Percentiles rank a stretch among this genome's conserved stretches.
Conservation (phyloP, 1,284 basidiomycete genomes). For the Apiotrichum siamense region DNA sequence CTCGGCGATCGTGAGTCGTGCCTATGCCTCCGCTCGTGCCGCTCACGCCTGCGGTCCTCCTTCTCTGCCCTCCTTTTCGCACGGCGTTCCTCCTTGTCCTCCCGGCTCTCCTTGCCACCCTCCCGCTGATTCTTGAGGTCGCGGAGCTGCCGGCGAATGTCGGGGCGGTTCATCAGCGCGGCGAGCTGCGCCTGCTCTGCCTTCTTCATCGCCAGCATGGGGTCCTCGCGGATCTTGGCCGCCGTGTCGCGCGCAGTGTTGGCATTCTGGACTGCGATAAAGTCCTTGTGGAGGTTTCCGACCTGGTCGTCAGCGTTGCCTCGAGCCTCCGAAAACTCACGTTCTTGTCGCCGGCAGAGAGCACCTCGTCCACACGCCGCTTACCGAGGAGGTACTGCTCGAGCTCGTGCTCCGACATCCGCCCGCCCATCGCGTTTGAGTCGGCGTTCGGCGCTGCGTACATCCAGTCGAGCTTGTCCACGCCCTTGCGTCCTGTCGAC, state of each 20-base stretch:
- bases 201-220: conserved; percentile 90
- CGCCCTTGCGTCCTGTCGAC: conserved; percentile 86
- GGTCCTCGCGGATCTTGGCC: conserved; percentile 92
- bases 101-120: conserved; percentile 57
- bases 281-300: conserved; percentile 77
- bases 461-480: conserved; percentile 98
- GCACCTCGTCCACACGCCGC: conserved; percentile 92
- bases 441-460: conserved; percentile 88
- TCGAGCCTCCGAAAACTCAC: conserved; percentile 49
- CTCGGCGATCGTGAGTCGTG: conserved; percentile 22
- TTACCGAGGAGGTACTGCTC: conserved; percentile 98
- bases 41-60: conserved; percentile 23
- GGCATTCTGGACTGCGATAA: conserved; percentile 87
- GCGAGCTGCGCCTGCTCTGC: conserved; percentile 93
- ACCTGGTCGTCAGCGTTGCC: conserved; percentile 51
- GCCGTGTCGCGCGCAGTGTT: conserved; percentile 84
- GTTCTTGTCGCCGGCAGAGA: conserved; percentile 78
- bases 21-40: conserved; percentile 11
- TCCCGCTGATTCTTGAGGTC: conserved; percentile 57
- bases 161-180: conserved; percentile 82
- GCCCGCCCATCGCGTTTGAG: conserved; percentile 59
- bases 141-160: conserved; percentile 73
- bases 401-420: conserved; percentile 64
- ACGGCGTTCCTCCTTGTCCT: conserved; percentile 55
- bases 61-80: conserved; percentile 58